Base-by-base conservation (phyloP, 345 rosid species). In the Aquilaria malaccensis region DNA sequence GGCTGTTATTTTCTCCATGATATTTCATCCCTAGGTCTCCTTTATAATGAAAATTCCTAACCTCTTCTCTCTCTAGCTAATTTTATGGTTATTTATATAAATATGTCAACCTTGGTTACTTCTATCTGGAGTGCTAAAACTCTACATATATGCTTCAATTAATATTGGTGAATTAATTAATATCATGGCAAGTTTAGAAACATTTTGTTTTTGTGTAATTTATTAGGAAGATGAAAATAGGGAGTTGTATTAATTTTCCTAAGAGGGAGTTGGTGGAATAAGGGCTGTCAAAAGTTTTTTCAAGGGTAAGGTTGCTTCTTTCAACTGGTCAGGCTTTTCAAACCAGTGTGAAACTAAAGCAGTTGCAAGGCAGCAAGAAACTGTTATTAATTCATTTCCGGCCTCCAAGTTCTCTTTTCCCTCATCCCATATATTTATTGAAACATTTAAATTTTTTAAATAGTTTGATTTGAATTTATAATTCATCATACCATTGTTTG, bases 221-320 rank as follows among this genome's bases (percentile, higher is more conserved):
- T 29, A 63, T 53, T 54, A 45, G 53, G 45, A 30, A 30, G 60
- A 45, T 45, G 52, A 47, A 63, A 51, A 3, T 29, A 52, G 60
- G 60, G 55, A 55, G 13, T 30, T 9, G 10, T 29, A 53, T 54
- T 41, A 22, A n/a, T 30, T 55, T 43, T 15, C 13, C 32, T 30
- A 50, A 63, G 52, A 63, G 50, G 41, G 32, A 63, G 66, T 63
- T 63, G 59, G 56, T 55, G 52, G 41, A 55, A 10, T 63, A 45
- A 54, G 45, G 41, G 32, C 41, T 45, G 59, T 63, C 52, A 59
- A 59, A 11, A 15, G 14, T 29, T 31, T 11, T 45, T 45, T 59
- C 45, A 50, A 15, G 29, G 22, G 50, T 59, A 59, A 59, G 13
- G 50, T 59, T 45, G 33, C 52, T 59, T 59, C 46, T 31, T 59